A percentile compares a stretch with the other conserved stretches of the same genome.
Conservation (phyloP, 352 stramenopile genomes). For the Blastocystis sp. region DNA sequence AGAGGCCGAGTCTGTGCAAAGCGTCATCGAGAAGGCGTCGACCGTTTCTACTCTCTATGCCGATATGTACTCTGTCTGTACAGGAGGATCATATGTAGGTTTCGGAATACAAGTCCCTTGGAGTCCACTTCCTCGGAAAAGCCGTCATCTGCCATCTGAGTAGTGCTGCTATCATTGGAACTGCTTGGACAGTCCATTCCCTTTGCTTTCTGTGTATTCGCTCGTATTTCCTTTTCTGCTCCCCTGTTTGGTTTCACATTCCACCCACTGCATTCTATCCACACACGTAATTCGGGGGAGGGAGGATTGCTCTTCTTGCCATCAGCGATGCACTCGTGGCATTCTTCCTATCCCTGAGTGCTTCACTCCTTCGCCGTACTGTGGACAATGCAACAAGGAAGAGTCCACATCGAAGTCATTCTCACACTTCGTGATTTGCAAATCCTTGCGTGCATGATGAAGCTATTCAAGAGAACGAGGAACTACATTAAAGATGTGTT, state of each 20-base stretch:
- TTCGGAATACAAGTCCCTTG: conserved; percentile 8
- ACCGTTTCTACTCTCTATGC: conserved; percentile 24
- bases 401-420: too few relatives aligned
- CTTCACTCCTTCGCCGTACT: too few relatives aligned
- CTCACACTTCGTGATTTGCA: too few relatives aligned
- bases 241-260: background rate
- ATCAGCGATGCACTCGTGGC: too few relatives aligned
- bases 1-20: conserved; percentile 29
- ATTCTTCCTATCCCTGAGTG: too few relatives aligned
- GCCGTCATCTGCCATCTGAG: too few relatives aligned
- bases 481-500: background rate
- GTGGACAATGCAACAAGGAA: too few relatives aligned
- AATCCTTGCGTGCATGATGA: background rate
- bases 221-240: background rate
- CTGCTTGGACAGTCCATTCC: too few relatives aligned
- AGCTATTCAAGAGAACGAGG: conserved; percentile 57
- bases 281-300: too few relatives aligned
- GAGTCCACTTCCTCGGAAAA: background rate
- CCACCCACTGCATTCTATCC: too few relatives aligned
- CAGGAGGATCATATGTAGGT: background rate
- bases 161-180: too few relatives aligned
- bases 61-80: conserved; percentile 6
- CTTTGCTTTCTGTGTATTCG: background rate
- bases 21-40: conserved; percentile 5
- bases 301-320: too few relatives aligned